Conservation (phyloP, 371 early-diverging fungal genomes). For the Syncephalis fuscata region DNA sequence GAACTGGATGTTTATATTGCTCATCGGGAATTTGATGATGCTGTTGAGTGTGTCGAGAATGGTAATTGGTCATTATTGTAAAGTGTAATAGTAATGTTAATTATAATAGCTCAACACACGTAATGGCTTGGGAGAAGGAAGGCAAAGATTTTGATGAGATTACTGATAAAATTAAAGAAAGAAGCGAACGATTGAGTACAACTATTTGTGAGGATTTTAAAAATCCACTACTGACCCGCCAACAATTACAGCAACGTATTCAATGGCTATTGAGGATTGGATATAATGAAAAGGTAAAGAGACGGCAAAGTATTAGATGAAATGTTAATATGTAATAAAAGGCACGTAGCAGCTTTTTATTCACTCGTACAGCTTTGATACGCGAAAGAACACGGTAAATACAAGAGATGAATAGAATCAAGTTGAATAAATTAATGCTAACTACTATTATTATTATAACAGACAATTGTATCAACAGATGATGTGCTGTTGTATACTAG, state of each 20-base stretch:
- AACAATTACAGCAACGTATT: constrained; percentile 62
- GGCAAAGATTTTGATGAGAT: constrained; percentile 25
- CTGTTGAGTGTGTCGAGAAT: constrained; percentile 51
- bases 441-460: too few relatives aligned
- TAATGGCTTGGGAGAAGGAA: constrained; percentile 18
- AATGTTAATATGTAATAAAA: not conserved
- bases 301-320: not conserved
- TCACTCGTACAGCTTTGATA: constrained; percentile 5
- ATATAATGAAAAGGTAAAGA: constrained; percentile 44
- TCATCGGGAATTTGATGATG: constrained; percentile 67
- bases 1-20: constrained; percentile 80
- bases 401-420: not conserved
- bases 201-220: constrained; percentile 57
- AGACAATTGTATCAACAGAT: constrained; percentile 17
- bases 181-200: constrained; percentile 38
- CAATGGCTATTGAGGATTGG: constrained; percentile 63
- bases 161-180: constrained; percentile 35
- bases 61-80: constrained; percentile 14
- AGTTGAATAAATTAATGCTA: not conserved
- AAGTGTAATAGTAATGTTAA: not conserved
- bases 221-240: constrained; percentile 58
- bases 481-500: constrained; percentile 68
- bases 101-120: constrained; percentile 16
- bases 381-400: constrained; percentile 6
- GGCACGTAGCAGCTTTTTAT: constrained; percentile 6